Conservation (phyloP, 2,329 filamentous ascomycete genomes). For the Fusarium sp. region DNA sequence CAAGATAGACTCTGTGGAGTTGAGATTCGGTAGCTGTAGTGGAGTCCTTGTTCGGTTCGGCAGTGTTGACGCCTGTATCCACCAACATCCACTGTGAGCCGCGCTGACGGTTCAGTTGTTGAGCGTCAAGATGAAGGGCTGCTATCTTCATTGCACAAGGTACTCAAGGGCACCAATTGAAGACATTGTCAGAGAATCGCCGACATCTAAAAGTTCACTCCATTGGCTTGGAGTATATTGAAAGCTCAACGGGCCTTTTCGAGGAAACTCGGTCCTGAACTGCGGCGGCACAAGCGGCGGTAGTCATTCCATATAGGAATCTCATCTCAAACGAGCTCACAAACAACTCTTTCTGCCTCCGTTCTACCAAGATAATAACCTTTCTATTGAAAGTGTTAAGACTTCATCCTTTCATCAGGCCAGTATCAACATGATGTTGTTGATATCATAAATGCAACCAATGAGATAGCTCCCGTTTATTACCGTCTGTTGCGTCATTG, state of each 20-base stretch:
- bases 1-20: neutral
- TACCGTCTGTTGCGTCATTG: conserved; percentile 22
- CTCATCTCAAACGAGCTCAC: neutral
- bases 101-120: conserved; percentile 20
- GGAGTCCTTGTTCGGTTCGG: conserved; percentile 15
- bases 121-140: neutral
- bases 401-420: neutral
- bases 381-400: neutral
- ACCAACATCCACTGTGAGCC: conserved; percentile 39
- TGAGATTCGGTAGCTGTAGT: neutral
- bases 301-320: neutral
- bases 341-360: neutral
- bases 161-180: no score
- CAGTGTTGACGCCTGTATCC: conserved; percentile 31
- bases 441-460: neutral
- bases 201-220: no score
- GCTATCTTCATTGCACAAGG: neutral
- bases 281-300: conserved; percentile 15
- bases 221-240: neutral
- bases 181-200: neutral
- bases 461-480: conserved; percentile 21
- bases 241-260: neutral
- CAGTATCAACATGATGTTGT: neutral
- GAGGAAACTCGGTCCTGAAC: conserved; percentile 12
- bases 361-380: neutral